Evolutionary conservation across 1,284 basidiomycete genomes (phyloP).

Genomic region (Sporisorium exsertum): DNA sequence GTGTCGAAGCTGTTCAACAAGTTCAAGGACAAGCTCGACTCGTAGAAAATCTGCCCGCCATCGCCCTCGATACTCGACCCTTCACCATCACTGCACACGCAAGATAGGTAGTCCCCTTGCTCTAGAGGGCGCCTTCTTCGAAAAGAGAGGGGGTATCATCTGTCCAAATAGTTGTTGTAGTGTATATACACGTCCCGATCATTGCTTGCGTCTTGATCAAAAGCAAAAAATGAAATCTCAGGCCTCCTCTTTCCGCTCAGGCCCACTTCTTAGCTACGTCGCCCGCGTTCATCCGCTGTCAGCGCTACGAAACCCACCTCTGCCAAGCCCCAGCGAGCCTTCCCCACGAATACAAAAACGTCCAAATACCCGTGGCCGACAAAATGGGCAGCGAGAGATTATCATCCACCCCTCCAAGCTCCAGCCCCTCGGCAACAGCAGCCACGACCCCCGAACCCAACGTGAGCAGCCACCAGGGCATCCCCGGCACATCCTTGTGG

Average conservation of each 20-base stretch:
- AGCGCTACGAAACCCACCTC: slow-evolving; percentile 27
- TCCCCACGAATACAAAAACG: slow-evolving; percentile 60
- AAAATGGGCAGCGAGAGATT: slow-evolving; percentile 93
- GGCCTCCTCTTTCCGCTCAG: background rate
- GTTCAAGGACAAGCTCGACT: slow-evolving; percentile 36
- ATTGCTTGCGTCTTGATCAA: background rate
- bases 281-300: too few relatives aligned
- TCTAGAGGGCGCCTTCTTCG: background rate
- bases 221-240: background rate
- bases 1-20: slow-evolving; percentile 30
- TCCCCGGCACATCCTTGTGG: slow-evolving; percentile 45
- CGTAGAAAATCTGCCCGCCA: background rate
- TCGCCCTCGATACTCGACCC: background rate
- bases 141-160: background rate
- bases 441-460: slow-evolving; percentile 66
- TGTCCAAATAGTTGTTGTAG: background rate
- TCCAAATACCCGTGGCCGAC: slow-evolving; percentile 83
- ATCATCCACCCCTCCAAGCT: slow-evolving; percentile 88
- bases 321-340: slow-evolving; percentile 28
- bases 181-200: background rate
- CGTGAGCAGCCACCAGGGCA: slow-evolving; percentile 59
- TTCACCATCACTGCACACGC: background rate
- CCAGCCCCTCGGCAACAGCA: slow-evolving; percentile 71
- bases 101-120: background rate
- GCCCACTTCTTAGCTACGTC: too few relatives aligned